Evolutionary conservation across 2,329 filamentous ascomycete genomes (phyloP).

Genomic region (Aschersonia sp.): DNA sequence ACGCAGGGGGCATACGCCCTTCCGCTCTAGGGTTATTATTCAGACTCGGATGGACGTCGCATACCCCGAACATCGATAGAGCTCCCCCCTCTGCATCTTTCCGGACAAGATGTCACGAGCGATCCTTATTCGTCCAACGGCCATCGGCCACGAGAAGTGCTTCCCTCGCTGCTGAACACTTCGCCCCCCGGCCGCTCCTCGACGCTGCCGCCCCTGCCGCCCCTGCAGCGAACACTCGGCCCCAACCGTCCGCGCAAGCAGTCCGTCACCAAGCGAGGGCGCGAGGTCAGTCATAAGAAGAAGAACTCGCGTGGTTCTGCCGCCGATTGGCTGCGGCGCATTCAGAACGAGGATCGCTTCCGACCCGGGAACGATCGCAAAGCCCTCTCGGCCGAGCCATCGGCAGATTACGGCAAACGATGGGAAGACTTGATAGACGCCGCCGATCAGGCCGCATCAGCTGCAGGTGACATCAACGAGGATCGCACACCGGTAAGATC

Average conservation of each 20-base stretch:
- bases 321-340: slow-evolving; percentile 46
- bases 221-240: slow-evolving; percentile 61
- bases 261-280: slow-evolving; percentile 67
- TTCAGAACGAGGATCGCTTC: slow-evolving; percentile 49
- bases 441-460: slow-evolving; percentile 57
- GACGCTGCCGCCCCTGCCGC: slow-evolving; percentile 75
- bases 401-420: slow-evolving; percentile 69
- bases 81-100: slow-evolving; percentile 52
- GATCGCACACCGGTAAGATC: slow-evolving; percentile 71
- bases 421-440: slow-evolving; percentile 97
- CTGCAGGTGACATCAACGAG: slow-evolving; percentile 80
- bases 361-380: slow-evolving; percentile 60
- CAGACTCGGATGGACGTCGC: slow-evolving; percentile 52
- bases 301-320: slow-evolving; percentile 59
- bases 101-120: slow-evolving; percentile 50
- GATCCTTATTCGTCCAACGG: slow-evolving; percentile 52
- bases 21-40: slow-evolving; percentile 46
- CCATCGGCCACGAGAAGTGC: slow-evolving; percentile 47
- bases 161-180: slow-evolving; percentile 68
- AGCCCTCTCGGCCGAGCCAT: slow-evolving; percentile 74
- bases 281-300: slow-evolving; percentile 67
- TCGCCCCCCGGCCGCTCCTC: slow-evolving; percentile 81
- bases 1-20: slow-evolving; percentile 3
- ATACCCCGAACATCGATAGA: slow-evolving; percentile 56
- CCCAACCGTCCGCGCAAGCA: slow-evolving; percentile 67